Percentiles rank a stretch among this genome's conserved stretches.
phyloP scores from a whole-genome alignment of 2,329 filamentous ascomycete genomes.

The Pseudogymnoascus sp. region DNA sequence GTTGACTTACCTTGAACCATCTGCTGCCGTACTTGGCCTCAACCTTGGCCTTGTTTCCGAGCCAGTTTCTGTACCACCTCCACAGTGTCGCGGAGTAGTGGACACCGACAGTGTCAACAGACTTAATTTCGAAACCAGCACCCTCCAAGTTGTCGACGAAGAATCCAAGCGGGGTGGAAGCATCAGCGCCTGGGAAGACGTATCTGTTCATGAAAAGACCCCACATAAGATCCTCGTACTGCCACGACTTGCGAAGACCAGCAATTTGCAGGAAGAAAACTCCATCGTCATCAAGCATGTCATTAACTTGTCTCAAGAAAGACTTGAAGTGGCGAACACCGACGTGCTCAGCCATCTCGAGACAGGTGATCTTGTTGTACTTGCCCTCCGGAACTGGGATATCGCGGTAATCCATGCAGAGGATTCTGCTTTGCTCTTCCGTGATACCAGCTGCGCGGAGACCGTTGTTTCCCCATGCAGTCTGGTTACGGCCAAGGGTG shows the following conservation, averaged over 20 bases:
- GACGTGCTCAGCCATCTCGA: slow-evolving; percentile 98
- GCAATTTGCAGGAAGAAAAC: slow-evolving; percentile 94
- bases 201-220: slow-evolving; percentile 99
- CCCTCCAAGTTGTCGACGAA: slow-evolving; percentile 79
- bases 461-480: slow-evolving; percentile 89
- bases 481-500: slow-evolving; percentile 93
- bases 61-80: slow-evolving; percentile 99
- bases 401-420: slow-evolving; percentile 97
- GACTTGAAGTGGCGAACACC: slow-evolving; percentile 78
- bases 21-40: slow-evolving; percentile 88
- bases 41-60: slow-evolving; percentile 86
- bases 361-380: slow-evolving; percentile 93
- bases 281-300: slow-evolving; percentile 95
- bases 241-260: slow-evolving; percentile 88
- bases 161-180: slow-evolving; percentile 84
- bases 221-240: slow-evolving; percentile 97
- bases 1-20: slow-evolving; percentile 77
- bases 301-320: slow-evolving; percentile 80
- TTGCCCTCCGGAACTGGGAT: slow-evolving; percentile 68
- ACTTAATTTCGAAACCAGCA: slow-evolving; percentile 85
- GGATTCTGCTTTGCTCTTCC: slow-evolving; percentile 81
- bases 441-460: slow-evolving; percentile 73
- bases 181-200: slow-evolving; percentile 93
- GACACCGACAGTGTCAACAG: slow-evolving; percentile 84
- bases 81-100: slow-evolving; percentile 96